Evolutionary conservation across 805 yeast genomes (phyloP).

Genomic region (Ogataea salicorniae): DNA sequence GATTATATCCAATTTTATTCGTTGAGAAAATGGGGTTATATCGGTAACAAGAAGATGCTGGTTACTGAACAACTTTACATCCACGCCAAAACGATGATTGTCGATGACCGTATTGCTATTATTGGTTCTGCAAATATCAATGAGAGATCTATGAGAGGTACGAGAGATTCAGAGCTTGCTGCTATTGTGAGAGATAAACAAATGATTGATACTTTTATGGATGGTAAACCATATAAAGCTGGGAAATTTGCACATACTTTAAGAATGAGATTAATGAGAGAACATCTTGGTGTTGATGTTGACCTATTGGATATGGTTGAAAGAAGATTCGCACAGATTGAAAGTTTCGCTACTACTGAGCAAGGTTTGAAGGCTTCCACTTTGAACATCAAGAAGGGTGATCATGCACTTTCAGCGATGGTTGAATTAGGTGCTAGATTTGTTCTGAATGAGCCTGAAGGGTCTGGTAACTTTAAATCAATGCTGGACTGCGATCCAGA

Average conservation of each 20-base stretch:
- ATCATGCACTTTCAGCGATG: slow-evolving; percentile 52
- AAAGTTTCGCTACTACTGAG: slow-evolving; percentile 37
- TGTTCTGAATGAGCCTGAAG: slow-evolving; percentile 41
- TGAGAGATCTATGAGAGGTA: slow-evolving; percentile 93
- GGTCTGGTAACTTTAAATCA: slow-evolving; percentile 26
- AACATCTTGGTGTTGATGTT: slow-evolving; percentile 91
- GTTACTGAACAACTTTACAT: slow-evolving; percentile 90
- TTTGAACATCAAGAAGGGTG: slow-evolving; percentile 15
- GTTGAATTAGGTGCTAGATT: slow-evolving; percentile 72
- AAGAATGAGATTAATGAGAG: slow-evolving; percentile 90
- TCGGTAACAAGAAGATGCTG: slow-evolving; percentile 67
- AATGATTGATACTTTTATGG: slow-evolving; percentile 65
- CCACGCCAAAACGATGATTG: slow-evolving; percentile 88
- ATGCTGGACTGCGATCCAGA: slow-evolving; percentile 9
- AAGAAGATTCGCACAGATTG: slow-evolving; percentile 53
- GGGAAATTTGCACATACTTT: slow-evolving; percentile 86
- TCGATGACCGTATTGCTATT: slow-evolving; percentile 88
- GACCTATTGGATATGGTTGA: slow-evolving; percentile 81
- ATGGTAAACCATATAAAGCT: slow-evolving; percentile 74
- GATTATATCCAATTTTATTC: slow-evolving; percentile 91
- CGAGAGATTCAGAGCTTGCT: slow-evolving; percentile 91
- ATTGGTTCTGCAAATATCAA: slow-evolving; percentile 97
- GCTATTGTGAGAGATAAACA: slow-evolving; percentile 82
- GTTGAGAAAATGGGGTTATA: slow-evolving; percentile 90
- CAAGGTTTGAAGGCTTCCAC: slow-evolving; percentile 45